Evolutionary conservation across 2,329 filamentous ascomycete species (phyloP), one percentile per base, ranked within the genome.

Genomic region (Madurella mycetomatis): DNA sequence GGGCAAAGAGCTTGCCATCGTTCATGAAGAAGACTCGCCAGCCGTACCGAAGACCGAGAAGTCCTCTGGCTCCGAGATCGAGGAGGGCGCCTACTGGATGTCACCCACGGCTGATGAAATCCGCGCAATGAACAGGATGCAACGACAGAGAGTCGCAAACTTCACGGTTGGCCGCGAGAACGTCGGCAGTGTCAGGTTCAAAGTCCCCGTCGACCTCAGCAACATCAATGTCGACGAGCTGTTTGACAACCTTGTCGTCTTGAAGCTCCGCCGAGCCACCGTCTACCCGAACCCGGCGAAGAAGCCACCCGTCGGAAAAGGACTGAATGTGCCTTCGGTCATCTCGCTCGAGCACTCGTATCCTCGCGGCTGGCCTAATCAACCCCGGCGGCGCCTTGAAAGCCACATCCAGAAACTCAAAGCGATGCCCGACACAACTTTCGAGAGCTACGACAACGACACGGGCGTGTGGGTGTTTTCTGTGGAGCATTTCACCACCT

Each of bases 401-500:
- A 95, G 91, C 72, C 94, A 99, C 70, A 73, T 96, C 53, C 83
- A 87, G 57, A 86, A 89, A 51, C 82, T 99, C 19, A 88, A 85
- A 55, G 37, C 49, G 7, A 90, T 96, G 39, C 75, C 76, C 9
- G 86, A 90, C 68, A 97, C 94, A 0, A 83, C 84, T 4, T 97
- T 96, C 64, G 78, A 92, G 63, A 79, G 80, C 64, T 99, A 96
- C 70, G 82, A 95, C 60, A 76, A 79, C 54, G 79, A 89, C 1
- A 91, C 85, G 49, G 94, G 92, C 49, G 81, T 88, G 45, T 99
- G 95, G 95, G 82, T 83, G 13, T 99, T 99, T 74, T 84, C 78
- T 9, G 94, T 99, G n/a, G 85, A 92, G 65, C 94, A 99, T 70
- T 99, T 95, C 70, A 97, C 92, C 1, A 96, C 91, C 1, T 99